Percentiles rank a stretch among this genome's conserved stretches.
Evolutionary conservation across 192 early-diverging fungal species (phyloP).

Genomic region (Globomyces pollinis-pini): DNA sequence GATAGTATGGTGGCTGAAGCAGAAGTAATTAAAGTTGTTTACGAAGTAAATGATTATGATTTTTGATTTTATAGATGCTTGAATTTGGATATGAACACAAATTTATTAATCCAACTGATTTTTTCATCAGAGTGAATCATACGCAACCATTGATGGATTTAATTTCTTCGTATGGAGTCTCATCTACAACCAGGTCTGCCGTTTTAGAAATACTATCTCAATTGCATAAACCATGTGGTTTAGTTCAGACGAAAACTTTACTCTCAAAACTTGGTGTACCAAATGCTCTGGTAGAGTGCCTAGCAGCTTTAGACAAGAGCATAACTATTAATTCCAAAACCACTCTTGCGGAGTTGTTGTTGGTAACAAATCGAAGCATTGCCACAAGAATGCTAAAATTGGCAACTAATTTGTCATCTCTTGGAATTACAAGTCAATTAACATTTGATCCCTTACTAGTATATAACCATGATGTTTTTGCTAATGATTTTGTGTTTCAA

Average conservation of each 20-base stretch:
- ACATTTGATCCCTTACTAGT: constrained; percentile 51
- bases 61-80: constrained; percentile 53
- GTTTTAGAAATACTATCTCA: constrained; percentile 36
- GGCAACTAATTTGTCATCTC: constrained; percentile 6
- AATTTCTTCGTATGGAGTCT: neutral
- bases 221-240: constrained; percentile 43
- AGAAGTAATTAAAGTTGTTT: constrained; percentile 78
- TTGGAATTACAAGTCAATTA: constrained; percentile 33
- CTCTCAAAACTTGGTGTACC: constrained; percentile 13
- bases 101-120: constrained; percentile 19
- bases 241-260: constrained; percentile 33
- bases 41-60: constrained; percentile 19
- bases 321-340: constrained; percentile 5
- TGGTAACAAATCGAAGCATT: too few species aligned
- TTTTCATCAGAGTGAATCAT: constrained; percentile 8
- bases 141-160: neutral
- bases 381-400: constrained; percentile 6
- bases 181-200: neutral
- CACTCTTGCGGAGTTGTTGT: constrained; percentile 13
- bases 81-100: constrained; percentile 47
- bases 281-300: constrained; percentile 7
- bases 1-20: constrained; percentile 73
- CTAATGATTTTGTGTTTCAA: constrained; percentile 56
- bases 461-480: constrained; percentile 52
- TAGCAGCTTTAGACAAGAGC: constrained; percentile 18